Percentiles rank a stretch among this genome's conserved stretches.
Conservation (phyloP, 2,329 filamentous ascomycete species). For the Sclerotinia subarctica region DNA sequence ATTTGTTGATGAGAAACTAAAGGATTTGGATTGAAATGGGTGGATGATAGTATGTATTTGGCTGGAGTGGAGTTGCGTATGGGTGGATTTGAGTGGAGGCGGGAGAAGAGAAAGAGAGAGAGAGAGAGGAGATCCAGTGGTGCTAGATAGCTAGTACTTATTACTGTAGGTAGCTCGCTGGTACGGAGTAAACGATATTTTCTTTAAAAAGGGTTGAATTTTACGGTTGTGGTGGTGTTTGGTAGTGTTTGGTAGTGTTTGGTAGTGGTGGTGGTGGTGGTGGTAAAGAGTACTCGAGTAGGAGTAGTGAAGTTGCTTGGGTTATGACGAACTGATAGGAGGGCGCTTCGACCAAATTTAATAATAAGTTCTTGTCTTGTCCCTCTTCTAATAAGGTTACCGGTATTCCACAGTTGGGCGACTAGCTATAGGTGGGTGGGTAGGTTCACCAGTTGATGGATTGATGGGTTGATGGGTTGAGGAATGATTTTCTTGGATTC, state of each 20-base stretch:
- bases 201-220: neutral
- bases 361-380: neutral
- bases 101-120: neutral
- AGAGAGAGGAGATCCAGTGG: neutral
- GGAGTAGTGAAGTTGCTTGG: neutral
- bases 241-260: too few relatives aligned
- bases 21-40: neutral
- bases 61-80: neutral
- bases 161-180: too few relatives aligned
- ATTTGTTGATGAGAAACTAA: neutral
- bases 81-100: slow-evolving; percentile 8
- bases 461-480: neutral
- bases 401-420: neutral
- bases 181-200: neutral
- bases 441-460: too few relatives aligned
- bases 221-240: neutral
- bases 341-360: neutral
- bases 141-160: neutral
- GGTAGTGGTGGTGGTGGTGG: neutral
- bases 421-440: neutral
- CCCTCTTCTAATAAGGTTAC: neutral
- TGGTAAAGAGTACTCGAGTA: neutral
- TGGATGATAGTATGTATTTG: neutral
- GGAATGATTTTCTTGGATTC: neutral
- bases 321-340: slow-evolving; percentile 9